phyloP scores from a whole-genome alignment of 352 stramenopile genomes.

The Hyphochytrium catenoides region DNA sequence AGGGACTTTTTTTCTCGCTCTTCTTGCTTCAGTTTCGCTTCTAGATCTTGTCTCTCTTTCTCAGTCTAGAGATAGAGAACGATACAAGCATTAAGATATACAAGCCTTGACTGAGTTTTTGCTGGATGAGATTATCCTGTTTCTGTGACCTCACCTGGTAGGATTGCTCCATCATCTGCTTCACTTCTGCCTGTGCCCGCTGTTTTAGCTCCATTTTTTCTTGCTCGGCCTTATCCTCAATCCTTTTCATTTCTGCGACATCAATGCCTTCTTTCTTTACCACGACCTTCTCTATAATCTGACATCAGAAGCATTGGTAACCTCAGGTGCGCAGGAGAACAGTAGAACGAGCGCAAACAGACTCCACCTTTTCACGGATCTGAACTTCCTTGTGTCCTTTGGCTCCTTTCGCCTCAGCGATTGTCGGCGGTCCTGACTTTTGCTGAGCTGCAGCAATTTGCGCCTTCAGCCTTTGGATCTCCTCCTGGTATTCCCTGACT shows the following conservation, averaged over 20 bases:
- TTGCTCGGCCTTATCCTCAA: conserved; percentile 36
- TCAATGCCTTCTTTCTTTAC: conserved; percentile 41
- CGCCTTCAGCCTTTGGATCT: conserved; percentile 27
- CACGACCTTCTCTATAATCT: conserved; percentile 42
- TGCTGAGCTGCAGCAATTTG: conserved; percentile 27
- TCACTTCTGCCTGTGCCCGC: conserved; percentile 41
- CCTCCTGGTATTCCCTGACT: conserved; percentile 28
- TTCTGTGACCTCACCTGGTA: too few relatives aligned
- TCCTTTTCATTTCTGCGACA: conserved; percentile 40
- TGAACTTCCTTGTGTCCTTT: conserved; percentile 11
- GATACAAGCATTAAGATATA: too few relatives aligned
- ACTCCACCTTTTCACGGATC: conserved; percentile 17
- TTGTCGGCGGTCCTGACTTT: conserved; percentile 13
- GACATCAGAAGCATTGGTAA: too few relatives aligned
- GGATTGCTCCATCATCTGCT: conserved; percentile 47
- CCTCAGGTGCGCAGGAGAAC: too few relatives aligned
- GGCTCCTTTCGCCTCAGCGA: conserved; percentile 6
- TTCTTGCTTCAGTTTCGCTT: conserved; percentile 57
- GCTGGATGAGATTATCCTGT: too few relatives aligned
- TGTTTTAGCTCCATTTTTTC: conserved; percentile 45
- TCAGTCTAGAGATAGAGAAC: conserved; percentile 63
- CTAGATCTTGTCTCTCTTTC: conserved; percentile 54
- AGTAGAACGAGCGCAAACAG: too few relatives aligned
- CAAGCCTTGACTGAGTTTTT: too few relatives aligned
- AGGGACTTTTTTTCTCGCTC: conserved; percentile 49